Percentiles rank a stretch among this genome's conserved stretches.
These are phyloP conservation scores for Beta corolliflora DNA, from an alignment of 179 eudicot species.

Conservation along the genomic window DNA sequence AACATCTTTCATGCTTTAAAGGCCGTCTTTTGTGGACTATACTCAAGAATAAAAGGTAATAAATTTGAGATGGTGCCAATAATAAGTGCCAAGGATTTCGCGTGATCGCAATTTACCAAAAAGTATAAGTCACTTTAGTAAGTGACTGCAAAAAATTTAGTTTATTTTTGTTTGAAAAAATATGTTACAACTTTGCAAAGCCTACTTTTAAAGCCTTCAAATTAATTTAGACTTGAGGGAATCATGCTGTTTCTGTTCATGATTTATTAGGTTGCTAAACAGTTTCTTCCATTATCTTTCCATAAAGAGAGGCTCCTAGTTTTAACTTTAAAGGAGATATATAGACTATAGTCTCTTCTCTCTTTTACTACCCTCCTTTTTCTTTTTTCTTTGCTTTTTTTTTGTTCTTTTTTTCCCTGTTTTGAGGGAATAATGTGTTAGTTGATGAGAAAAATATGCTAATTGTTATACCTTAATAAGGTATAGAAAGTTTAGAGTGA, in stretches of 20 bases:
- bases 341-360: slow-evolving; percentile 11
- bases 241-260: slow-evolving; percentile 23
- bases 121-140: slow-evolving; percentile 28
- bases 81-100: slow-evolving; percentile 42
- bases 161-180: no score
- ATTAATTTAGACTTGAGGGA: slow-evolving; percentile 16
- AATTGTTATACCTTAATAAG: not conserved
- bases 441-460: not conserved
- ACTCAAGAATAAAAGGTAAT: slow-evolving; percentile 7
- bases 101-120: slow-evolving; percentile 36
- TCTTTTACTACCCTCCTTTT: not conserved
- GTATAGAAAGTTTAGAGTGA: not conserved
- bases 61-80: slow-evolving; percentile 29
- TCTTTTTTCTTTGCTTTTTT: not conserved
- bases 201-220: slow-evolving; percentile 27
- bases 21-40: slow-evolving; percentile 12
- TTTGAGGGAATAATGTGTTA: not conserved
- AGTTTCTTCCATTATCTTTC: slow-evolving; percentile 27
- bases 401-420: not conserved
- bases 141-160: slow-evolving; percentile 13
- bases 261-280: slow-evolving; percentile 23
- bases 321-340: slow-evolving; percentile 6
- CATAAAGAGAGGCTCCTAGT: slow-evolving; percentile 16
- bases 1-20: not conserved
- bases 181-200: slow-evolving; percentile 9